A percentile compares a stretch with the other conserved stretches of the same genome.
Conservation (phyloP, 495 filamentous ascomycete genomes). For the Daldinia loculata region DNA sequence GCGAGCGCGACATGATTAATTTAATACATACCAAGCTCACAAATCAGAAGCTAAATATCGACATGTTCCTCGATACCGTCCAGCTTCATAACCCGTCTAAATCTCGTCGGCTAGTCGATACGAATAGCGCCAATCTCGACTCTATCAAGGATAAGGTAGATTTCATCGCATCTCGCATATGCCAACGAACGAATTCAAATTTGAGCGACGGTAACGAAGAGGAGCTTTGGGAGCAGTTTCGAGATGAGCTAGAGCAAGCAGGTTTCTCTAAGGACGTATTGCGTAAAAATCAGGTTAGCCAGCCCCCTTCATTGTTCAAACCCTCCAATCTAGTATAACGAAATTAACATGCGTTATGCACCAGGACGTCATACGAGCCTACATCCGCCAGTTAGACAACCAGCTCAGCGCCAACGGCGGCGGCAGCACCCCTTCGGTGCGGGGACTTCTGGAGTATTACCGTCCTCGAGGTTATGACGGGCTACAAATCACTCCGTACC, state of each 20-base stretch:
- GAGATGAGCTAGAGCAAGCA: conserved; percentile 59
- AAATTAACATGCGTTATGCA: conserved; percentile 33
- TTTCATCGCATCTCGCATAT: conserved; percentile 57
- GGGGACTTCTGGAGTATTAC: conserved; percentile 49
- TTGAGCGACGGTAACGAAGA: conserved; percentile 54
- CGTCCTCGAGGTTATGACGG: conserved; percentile 18
- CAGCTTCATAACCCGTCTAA: conserved; percentile 53
- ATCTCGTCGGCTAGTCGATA: conserved; percentile 42
- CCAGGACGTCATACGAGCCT: conserved; percentile 63
- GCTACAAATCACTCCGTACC: conserved; percentile 37
- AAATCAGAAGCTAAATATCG: conserved; percentile 53
- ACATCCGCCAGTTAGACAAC: conserved; percentile 62
- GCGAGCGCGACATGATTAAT: conserved; percentile 49
- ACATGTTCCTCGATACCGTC: conserved; percentile 58
- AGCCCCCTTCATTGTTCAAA: background rate
- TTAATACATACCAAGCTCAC: conserved; percentile 49
- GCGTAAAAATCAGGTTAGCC: conserved; percentile 58
- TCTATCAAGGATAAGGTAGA: conserved; percentile 62
- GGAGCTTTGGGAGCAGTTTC: conserved; percentile 63
- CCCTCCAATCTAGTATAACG: conserved; percentile 27
- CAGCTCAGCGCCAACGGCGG: conserved; percentile 45
- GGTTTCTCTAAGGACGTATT: conserved; percentile 62
- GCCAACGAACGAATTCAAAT: conserved; percentile 50
- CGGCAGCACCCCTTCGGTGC: conserved; percentile 53
- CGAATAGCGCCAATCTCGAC: conserved; percentile 46